Percentiles rank a stretch among this genome's conserved stretches.
These are phyloP conservation scores for Gelatoporia subvermispora DNA, from an alignment of 768 basidiomycete genomes.

Conservation along the genomic window DNA sequence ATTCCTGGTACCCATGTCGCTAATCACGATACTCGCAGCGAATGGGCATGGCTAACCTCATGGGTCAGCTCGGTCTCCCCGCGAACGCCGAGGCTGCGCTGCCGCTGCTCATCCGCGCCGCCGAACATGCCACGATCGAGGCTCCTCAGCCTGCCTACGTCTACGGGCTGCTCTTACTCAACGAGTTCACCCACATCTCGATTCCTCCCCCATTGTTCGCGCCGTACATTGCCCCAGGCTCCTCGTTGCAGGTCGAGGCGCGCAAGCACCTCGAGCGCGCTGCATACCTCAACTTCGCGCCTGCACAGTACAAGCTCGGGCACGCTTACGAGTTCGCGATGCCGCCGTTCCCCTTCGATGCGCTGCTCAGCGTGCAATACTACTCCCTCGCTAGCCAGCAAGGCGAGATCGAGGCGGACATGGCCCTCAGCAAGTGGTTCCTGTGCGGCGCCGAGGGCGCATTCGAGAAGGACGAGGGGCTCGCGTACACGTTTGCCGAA, in stretches of 20 bases:
- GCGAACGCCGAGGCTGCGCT: conserved; percentile 53
- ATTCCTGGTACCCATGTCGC: neutral
- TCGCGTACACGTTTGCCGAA: conserved; percentile 87
- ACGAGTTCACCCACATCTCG: conserved; percentile 70
- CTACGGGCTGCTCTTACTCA: conserved; percentile 80
- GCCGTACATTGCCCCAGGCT: conserved; percentile 49
- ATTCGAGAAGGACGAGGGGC: conserved; percentile 83
- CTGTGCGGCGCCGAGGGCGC: conserved; percentile 73
- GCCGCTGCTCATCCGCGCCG: conserved; percentile 72
- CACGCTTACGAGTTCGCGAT: conserved; percentile 90
- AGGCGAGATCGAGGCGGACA: conserved; percentile 90
- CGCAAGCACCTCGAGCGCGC: conserved; percentile 76
- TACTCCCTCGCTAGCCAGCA: conserved; percentile 80
- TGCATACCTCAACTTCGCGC: conserved; percentile 79
- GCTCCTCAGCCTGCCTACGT: conserved; percentile 87
- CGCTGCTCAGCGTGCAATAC: conserved; percentile 86
- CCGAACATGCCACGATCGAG: conserved; percentile 66
- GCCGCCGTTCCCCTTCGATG: conserved; percentile 82
- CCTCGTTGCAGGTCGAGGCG: conserved; percentile 53
- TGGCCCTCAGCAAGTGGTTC: conserved; percentile 98
- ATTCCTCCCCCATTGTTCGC: conserved; percentile 47
- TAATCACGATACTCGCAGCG: conserved; percentile 44
- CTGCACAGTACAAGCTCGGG: conserved; percentile 90
- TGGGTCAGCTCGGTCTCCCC: conserved; percentile 76
- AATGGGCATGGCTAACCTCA: conserved; percentile 87